Base-by-base conservation (phyloP, 1,139 yeast species). In the Kurtzmaniella quercitrusa region DNA sequence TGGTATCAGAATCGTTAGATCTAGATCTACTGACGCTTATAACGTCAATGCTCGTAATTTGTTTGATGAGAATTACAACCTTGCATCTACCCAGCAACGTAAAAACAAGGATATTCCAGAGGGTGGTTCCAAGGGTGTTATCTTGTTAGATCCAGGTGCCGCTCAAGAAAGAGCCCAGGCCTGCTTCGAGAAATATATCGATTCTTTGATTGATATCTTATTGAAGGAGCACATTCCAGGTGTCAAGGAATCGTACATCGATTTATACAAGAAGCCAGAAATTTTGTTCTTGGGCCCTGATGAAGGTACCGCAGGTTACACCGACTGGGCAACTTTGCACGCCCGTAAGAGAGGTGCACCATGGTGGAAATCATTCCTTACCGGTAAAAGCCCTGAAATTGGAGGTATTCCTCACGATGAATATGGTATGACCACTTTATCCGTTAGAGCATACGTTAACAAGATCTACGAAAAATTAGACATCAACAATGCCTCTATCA, bases 361-460 rank as follows among this genome's bases (percentile, higher is more conserved):
- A 49, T 89, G 96, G 96, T 93, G 98, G 98, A 91, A 89, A 68
- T 93, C 98, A 2, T 93, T 93, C 75, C 84, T 93, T 66, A 93
- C 98, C 37, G 98, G 98, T 54, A 93, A 93, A 71, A 80, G 91
- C 39, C 96, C 96, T 47, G 71, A 78, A 45, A 69, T 93, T 47
- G 98, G 98, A 60, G 98, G 98, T 63, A 93, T 93, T 60, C 98
- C 98, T 45, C 98, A 93, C 64, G 98, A 93, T 65, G 94, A 82
- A 58, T 93, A 89, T 62, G 98, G 98, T 62, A 93, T 93, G 98
- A 93, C 98, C 8, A 84, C 97, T 9, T 71, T 91, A 52, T 88
- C 96, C 40, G 98, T 93, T 40, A 82, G 98, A 58, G 88, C 96
- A 43, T 93, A 84, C 63, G 95, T 93, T 46, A 84, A 87, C 62